Evolutionary conservation across 2,329 filamentous ascomycete genomes (phyloP), one percentile per base, ranked within the genome.

Genomic region (Didymellaceae sp.): DNA sequence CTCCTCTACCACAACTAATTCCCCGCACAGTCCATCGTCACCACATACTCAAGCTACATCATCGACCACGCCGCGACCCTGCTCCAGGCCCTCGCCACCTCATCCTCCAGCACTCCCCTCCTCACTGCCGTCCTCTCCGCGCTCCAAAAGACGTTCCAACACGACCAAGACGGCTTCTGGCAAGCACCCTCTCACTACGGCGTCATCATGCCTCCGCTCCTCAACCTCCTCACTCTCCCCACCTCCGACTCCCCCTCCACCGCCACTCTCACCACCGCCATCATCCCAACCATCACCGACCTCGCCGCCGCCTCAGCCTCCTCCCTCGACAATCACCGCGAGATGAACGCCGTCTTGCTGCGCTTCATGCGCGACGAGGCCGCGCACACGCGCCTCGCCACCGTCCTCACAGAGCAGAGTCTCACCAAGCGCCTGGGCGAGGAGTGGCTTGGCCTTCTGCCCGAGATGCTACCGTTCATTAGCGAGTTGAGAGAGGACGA

Each of bases 91-190:
- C 65, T 72, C 42, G 59, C 68, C 41, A 54, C 48, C 45, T 17
- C 62, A 7, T 75, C 79, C 47, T 76, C 78, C 13, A 67, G 75
- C 14, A 79, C 84, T 59, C 75, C 79, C 34, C 81, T 97, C 4
- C 90, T 90, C 82, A 77, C 80, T 31, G 82, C 84, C 14, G 84
- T 90, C 2, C 81, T 97, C 41, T 78, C 80, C 44, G 89, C 91
- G 16, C 80, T 97, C 35, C 78, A 82, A 21, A 87, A 85, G 61
- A 88, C 86, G 62, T 96, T 97, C 67, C 82, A 88, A 73, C 86
- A 96, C 70, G 94, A 97, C 68, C 89, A 96, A 74, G 91, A 96
- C 70, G 89, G 91, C 73, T 97, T 96, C 78, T 97, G 92, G 92
- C 91, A 96, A 79, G 86, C 89, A 0, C 93, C 94, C 0, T 83